Evolutionary conservation across 2,329 filamentous ascomycete species (phyloP), one percentile per base, ranked within the genome.

Genomic region (Colletotrichum chrysophilum): DNA sequence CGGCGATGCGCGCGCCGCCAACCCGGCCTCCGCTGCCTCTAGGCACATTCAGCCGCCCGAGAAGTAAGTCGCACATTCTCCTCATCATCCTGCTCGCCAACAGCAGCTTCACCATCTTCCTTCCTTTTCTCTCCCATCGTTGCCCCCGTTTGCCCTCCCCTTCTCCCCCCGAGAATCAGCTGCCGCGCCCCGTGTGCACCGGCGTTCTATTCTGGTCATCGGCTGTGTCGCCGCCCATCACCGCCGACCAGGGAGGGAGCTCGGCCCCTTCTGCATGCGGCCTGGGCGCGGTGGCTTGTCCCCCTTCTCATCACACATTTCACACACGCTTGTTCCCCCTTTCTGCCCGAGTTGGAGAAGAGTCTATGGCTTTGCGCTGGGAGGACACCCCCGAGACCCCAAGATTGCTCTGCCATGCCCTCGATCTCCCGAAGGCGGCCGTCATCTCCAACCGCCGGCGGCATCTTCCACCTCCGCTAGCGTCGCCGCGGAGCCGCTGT

Each of bases 31-130:
- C 74, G 84, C 83, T 75, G 84, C 85, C 70, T 86, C 88, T 78
- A 88, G 89, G 79, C 88, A 88, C 79, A 83, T 86, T 67, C 86
- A 88, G 78, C 79, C 86, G 74, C 85, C 84, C 48, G 90, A 92
- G 79, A 92, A 92, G 90, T 92, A 85, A 85, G 90, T 89, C 38
- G 26, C 43, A 24, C 14, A 28, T 8, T n/a, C n/a, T 73, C 64
- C 30, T 74, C 72, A 34, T 71, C 30, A 34, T 65, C 36, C 3
- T 9, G 3, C 24, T 28, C 58, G 28, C 36, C 66, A 70, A 72
- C 28, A 75, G 64, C 66, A 48, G 70, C 24, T 36, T 16, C 7
- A 61, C 77, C 26, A 43, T 70, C 32, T 60, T 28, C 26, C 32
- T 65, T 52, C 14, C 26, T 78, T 28, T 36, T 65, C 72, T 30